Evolutionary conservation across 768 basidiomycete species (phyloP).

Genomic region (Pulveroboletus frians): DNA sequence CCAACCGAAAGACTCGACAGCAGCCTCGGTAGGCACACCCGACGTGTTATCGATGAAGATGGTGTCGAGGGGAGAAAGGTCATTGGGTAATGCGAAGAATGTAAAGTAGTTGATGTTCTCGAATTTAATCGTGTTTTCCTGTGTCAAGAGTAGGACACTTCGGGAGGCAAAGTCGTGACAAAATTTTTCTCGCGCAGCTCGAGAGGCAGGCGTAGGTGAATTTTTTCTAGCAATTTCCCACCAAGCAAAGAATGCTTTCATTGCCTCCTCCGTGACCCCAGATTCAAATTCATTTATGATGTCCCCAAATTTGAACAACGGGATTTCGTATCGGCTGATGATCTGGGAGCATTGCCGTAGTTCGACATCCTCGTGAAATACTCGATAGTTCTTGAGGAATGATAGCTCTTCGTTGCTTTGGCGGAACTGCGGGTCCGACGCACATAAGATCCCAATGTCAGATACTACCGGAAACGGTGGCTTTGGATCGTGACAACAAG

Average conservation of each 20-base stretch:
- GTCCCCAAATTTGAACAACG: not conserved
- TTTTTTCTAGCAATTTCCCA: not conserved
- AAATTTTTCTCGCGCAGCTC: not conserved
- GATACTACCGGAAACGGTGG: constrained; percentile 14
- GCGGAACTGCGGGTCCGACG: constrained; percentile 3
- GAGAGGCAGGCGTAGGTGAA: not conserved
- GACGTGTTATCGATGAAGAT: not conserved
- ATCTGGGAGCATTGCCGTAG: constrained; percentile 1
- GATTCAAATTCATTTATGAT: not conserved
- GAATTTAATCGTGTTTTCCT: constrained; percentile 41
- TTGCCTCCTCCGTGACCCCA: not conserved
- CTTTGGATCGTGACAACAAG: not conserved
- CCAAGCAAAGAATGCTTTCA: constrained; percentile 12
- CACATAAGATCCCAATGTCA: constrained; percentile 4
- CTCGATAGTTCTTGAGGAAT: constrained; percentile 3
- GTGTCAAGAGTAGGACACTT: not conserved
- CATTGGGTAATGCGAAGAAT: constrained; percentile 11
- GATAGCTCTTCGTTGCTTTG: not conserved
- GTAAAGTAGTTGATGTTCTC: constrained; percentile 51
- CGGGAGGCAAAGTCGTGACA: constrained; percentile 46
- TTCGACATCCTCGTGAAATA: constrained; percentile 5
- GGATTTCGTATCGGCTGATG: constrained; percentile 6
- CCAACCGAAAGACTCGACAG: constrained; percentile 61
- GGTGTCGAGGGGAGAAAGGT: too few relatives aligned
- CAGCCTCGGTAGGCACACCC: constrained; percentile 39